Conservation (phyloP, 1,284 basidiomycete genomes). For the Apiotrichum gracile region DNA sequence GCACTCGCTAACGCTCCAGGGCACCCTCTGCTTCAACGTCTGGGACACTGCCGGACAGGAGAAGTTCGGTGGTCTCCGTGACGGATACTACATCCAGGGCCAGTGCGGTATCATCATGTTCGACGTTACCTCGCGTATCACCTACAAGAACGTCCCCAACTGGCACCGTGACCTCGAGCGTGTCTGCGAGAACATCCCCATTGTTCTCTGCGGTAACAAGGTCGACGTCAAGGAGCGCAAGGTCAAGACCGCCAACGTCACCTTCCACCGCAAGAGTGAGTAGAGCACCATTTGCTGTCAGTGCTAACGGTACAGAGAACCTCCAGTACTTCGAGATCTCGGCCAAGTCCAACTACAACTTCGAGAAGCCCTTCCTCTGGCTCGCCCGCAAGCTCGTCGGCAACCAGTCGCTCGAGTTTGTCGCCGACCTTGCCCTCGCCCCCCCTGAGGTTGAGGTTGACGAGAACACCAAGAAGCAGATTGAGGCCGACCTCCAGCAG, state of each 20-base stretch:
- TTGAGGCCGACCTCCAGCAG: conserved; percentile 76
- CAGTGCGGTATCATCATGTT: conserved; percentile 99
- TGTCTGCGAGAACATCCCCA: conserved; percentile 99
- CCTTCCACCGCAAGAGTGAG: conserved; percentile 97
- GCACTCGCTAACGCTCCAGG: conserved; percentile 41
- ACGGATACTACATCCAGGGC: conserved; percentile 98
- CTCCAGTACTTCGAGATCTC: conserved; percentile 99
- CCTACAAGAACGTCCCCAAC: conserved; percentile 99
- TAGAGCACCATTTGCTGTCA: not conserved
- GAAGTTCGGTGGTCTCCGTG: conserved; percentile 97
- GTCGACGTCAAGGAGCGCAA: conserved; percentile 99
- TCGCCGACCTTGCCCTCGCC: conserved; percentile 90
- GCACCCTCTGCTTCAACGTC: conserved; percentile 98
- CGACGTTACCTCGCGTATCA: conserved; percentile 99
- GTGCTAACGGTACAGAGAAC: conserved; percentile 57
- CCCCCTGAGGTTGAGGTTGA: conserved; percentile 92
- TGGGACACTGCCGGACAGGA: conserved; percentile 99
- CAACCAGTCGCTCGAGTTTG: conserved; percentile 85
- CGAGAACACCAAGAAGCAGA: conserved; percentile 62
- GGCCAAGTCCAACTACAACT: conserved; percentile 99
- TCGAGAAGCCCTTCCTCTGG: conserved; percentile 99
- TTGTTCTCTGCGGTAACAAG: conserved; percentile 99
- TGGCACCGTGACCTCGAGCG: conserved; percentile 99
- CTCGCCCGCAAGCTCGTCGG: conserved; percentile 96
- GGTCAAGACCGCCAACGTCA: conserved; percentile 97